Evolutionary conservation across 148 eudicot species (phyloP), one percentile per base, ranked within the genome.

Genomic region (Silene latifolia): DNA sequence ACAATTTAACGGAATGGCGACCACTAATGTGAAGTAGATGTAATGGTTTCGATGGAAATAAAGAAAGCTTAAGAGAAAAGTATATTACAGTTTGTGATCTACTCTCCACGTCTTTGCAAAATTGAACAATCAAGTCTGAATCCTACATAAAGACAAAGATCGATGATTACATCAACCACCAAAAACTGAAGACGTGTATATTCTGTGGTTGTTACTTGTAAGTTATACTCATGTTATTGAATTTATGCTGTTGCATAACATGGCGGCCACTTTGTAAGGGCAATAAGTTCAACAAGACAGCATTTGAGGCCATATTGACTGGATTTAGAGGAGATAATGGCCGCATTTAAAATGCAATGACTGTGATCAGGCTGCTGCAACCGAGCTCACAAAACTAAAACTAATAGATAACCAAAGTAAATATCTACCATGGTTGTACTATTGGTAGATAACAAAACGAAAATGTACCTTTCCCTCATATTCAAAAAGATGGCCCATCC

Each of bases 41-140:
- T 15, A 27, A 24, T 61, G 39, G 25, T 74, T 54, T 69, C 64
- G 2, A 27, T 20, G 35, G 39, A n/a, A 6, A 18, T 62, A 3
- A 39, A 42, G 32, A 74, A 44, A 19, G 23, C 19, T 20, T 47
- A 47, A 42, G 3, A 69, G 46, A 21, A 42, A 19, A 63, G 78
- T 18, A 71, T 15, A 72, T 56, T 89, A 93, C 98, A 86, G 53
- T 51, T 48, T 91, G 90, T 39, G 98, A 85, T 88, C 97, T 87
- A 74, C 80, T 86, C 81, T 93, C 97, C 67, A 93, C 98, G 69
- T 91, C 97, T 83, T 91, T 91, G 84, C 98, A 93, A 80, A 93
- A 93, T 83, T 90, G 85, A 72, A 93, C 86, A 20, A 80, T 95
- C 84, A 86, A 80, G 73, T 91, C 98, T 18, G 88, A 63, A 44